Evolutionary conservation across 2,329 filamentous ascomycete genomes (phyloP).

Genomic region (Neopestalotiopsis rosae): DNA sequence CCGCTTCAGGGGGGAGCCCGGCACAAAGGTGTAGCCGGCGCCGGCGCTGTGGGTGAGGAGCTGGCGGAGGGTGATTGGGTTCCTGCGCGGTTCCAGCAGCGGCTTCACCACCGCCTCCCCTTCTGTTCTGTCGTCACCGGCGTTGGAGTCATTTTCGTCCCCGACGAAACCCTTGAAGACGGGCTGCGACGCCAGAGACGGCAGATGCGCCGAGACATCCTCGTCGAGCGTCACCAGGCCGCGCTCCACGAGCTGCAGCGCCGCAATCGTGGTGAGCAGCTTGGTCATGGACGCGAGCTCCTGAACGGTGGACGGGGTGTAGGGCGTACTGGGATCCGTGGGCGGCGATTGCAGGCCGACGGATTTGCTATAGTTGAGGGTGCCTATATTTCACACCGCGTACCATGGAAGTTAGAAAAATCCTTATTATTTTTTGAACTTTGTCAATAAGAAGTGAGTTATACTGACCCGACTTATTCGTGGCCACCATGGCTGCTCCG

Average conservation of each 20-base stretch:
- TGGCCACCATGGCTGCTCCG: conserved; percentile 22
- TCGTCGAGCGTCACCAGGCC: conserved; percentile 49
- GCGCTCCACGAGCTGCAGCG: conserved; percentile 52
- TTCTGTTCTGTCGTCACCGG: too few species aligned
- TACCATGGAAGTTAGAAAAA: too few species aligned
- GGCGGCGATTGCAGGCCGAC: conserved; percentile 7
- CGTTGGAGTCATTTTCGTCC: conserved; percentile 28
- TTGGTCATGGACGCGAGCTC: conserved; percentile 42
- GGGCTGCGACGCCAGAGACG: conserved; percentile 46
- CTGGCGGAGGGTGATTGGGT: conserved; percentile 47
- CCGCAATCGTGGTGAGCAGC: conserved; percentile 50
- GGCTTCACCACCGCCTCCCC: conserved; percentile 24
- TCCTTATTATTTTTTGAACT: too few species aligned
- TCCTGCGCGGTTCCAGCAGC: conserved; percentile 30
- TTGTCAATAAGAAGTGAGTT: neutral
- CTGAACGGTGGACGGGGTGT: conserved; percentile 34
- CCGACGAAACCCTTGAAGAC: conserved; percentile 48
- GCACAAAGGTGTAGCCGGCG: conserved; percentile 41
- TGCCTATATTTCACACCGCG: conserved; percentile 7
- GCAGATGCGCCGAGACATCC: conserved; percentile 47
- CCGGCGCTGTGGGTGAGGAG: conserved; percentile 54
- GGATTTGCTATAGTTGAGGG: conserved; percentile 19
- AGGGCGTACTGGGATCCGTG: conserved; percentile 2
- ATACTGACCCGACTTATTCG: conserved; percentile 22
- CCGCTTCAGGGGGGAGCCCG: conserved; percentile 25